Evolutionary conservation across 495 filamentous ascomycete species (phyloP), one percentile per base, ranked within the genome.

Genomic region (Aspergillus coremiiformis): DNA sequence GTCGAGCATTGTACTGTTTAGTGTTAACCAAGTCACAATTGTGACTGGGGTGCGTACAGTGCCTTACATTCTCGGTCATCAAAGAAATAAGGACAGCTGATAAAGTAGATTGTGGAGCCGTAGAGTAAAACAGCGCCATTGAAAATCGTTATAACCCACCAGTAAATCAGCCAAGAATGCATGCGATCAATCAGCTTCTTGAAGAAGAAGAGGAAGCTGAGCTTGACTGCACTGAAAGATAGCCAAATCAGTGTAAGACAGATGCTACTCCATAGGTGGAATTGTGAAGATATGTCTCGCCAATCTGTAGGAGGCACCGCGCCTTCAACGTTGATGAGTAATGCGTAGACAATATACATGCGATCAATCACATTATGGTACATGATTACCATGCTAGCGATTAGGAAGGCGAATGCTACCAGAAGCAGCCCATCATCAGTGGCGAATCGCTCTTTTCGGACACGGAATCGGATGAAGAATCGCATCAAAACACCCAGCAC

Each of bases 151-250:
- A 44, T 44, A n/a, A n/a, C 17, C 41, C 41, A 44, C 41, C 41
- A 44, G 41, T 44, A 44, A 4, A 47, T 4, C 27, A 20, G 30
- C 45, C 45, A 47, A 27, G 1, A 15, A 15, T 1, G n/a, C 14
- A 47, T 47, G 7, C 15, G 26, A 10, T 47, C 45, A 12, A 47
- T 47, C 27, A 47, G 27, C 15, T 33, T 30, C 15, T 19, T 30
- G 15, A 47, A 47, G 20, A 47, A 47, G 30, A 47, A 47, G 2
- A 47, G 45, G 20, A 47, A 47, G 45, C 45, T 47, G 7, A 35
- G 20, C 20, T 47, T 47, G 15, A 47, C 45, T 21, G 26, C 26
- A 20, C 27, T 48, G 19, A 39, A 33, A 24, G 30, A 10, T 14
- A 14, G 35, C 45, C 29, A 47, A 0, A 26, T 14, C 6, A 21